Percentiles rank a stretch among this genome's conserved stretches.
These are phyloP conservation scores for Melampsora larici-populina DNA, from an alignment of 1,284 basidiomycete genomes.

Conservation along the genomic window DNA sequence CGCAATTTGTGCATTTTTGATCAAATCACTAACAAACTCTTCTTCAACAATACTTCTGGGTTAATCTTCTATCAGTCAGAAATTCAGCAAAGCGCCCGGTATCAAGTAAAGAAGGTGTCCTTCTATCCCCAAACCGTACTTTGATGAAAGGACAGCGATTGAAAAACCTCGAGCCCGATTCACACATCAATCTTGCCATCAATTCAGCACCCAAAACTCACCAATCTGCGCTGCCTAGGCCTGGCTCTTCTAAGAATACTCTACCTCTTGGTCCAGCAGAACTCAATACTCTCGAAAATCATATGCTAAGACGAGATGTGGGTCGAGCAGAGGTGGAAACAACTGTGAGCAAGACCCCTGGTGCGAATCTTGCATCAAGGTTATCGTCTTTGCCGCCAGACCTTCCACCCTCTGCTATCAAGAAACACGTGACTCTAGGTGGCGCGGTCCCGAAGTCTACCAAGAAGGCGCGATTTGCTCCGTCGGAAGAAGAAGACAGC, in stretches of 20 bases:
- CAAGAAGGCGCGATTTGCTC: slow-evolving; percentile 34
- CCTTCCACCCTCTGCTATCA: slow-evolving; percentile 31
- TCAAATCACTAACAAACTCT: too few relatives aligned
- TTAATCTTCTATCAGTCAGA: not conserved
- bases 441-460: slow-evolving; percentile 27
- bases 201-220: not conserved
- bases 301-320: not conserved
- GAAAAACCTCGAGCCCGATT: not conserved
- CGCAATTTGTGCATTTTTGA: too few relatives aligned
- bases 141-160: not conserved
- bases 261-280: not conserved
- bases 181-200: not conserved
- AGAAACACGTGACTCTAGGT: slow-evolving; percentile 15
- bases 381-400: not conserved
- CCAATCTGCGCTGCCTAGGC: not conserved
- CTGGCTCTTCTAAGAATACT: not conserved
- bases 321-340: not conserved
- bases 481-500: slow-evolving; percentile 16
- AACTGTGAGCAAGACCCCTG: not conserved
- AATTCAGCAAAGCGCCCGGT: not conserved
- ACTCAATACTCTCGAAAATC: slow-evolving; percentile 5
- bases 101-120: not conserved
- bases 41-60: not conserved
- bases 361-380: not conserved
- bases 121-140: not conserved